Base-by-base conservation (phyloP, 148 eudicot genomes). In the Rhododendron henanense region DNA sequence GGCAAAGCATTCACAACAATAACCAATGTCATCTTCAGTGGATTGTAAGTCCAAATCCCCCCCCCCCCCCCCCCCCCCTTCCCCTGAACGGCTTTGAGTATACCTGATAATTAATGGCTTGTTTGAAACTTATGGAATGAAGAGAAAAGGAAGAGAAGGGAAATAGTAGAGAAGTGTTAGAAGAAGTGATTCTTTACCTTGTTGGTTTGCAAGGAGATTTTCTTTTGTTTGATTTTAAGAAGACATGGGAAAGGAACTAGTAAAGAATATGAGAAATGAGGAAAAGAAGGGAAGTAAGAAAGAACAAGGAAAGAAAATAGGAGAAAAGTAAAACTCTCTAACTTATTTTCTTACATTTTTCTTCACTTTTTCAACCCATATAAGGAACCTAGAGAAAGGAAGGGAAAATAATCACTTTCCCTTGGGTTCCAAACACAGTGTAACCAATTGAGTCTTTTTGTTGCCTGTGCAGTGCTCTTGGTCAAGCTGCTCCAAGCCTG, bases 1-100 rank as follows among this genome's bases (percentile, higher is more conserved):
- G 95, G 97, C 15, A 91, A 93, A 88, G 93, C 93, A 11, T 93
- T 94, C 84, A 90, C 94, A 16, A 93, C 97, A n/a, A 94, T 94
- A 50, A 78, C 92, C 48, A 93, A 94, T 79, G 93, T 94, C 87
- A 89, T 94, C 82, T 90, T 87, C 87, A 91, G 94, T 69, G 97
- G 95, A 89, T 93, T 94, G 97, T 94, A 90, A 93, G 97, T 85
- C 81, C 23, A 57, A 11, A 3, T 11, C 9, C 9, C 9, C 0
- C 48, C 11, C 10, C 50, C 11, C 2, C 50, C 50, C 10, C 50
- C 50, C 11, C 21, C 51, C 51, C 50, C 28, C n/a, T n/a, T n/a
- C n/a, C 35, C 23, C 5, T 41, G 45, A 41, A 41, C 45, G 45
- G 45, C 45, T 41, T 41, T 41, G 45, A 41, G 45, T 59, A 18